Percentiles rank a stretch among this genome's conserved stretches.
These are phyloP conservation scores for Microcera coccophila DNA, from an alignment of 2,329 filamentous ascomycete genomes.

Conservation along the genomic window DNA sequence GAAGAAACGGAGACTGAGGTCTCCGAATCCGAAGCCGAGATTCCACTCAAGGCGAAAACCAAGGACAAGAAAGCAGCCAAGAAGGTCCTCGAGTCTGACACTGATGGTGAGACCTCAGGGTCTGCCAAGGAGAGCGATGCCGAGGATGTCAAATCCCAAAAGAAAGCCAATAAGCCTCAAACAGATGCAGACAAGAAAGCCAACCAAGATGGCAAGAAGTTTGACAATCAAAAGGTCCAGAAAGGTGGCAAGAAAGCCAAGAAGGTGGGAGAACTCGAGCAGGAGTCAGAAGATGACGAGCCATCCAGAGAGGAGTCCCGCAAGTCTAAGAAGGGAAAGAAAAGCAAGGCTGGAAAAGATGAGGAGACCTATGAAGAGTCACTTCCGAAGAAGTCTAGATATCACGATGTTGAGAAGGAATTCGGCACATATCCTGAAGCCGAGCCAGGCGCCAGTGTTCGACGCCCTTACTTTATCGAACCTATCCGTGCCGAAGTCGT, in stretches of 20 bases:
- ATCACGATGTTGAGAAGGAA: background rate
- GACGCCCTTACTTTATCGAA: conserved; percentile 44
- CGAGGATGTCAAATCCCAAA: conserved; percentile 1
- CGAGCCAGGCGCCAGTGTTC: conserved; percentile 29
- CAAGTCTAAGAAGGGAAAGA: conserved; percentile 6
- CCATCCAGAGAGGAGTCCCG: conserved; percentile 1
- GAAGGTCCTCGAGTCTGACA: conserved; percentile 19
- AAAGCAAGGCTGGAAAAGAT: conserved; percentile 18
- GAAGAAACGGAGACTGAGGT: conserved; percentile 1
- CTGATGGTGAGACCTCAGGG: conserved; percentile 24
- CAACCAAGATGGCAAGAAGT: conserved; percentile 10
- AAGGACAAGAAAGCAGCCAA: conserved; percentile 20
- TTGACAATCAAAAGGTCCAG: conserved; percentile 9
- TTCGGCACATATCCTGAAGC: conserved; percentile 22
- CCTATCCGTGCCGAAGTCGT: conserved; percentile 48
- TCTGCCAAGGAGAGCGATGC: conserved; percentile 19
- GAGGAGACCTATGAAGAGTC: background rate
- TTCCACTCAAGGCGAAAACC: conserved; percentile 8
- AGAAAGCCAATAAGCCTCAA: background rate
- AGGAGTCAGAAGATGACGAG: conserved; percentile 15
- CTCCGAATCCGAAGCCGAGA: conserved; percentile 7
- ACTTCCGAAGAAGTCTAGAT: background rate
- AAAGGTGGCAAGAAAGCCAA: conserved; percentile 15
- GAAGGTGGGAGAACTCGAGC: conserved; percentile 9
- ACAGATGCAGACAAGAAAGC: conserved; percentile 7